Evolutionary conservation across 441 rosid genomes (phyloP), one percentile per base, ranked within the genome.

Genomic region (Bruguiera hainesii): DNA sequence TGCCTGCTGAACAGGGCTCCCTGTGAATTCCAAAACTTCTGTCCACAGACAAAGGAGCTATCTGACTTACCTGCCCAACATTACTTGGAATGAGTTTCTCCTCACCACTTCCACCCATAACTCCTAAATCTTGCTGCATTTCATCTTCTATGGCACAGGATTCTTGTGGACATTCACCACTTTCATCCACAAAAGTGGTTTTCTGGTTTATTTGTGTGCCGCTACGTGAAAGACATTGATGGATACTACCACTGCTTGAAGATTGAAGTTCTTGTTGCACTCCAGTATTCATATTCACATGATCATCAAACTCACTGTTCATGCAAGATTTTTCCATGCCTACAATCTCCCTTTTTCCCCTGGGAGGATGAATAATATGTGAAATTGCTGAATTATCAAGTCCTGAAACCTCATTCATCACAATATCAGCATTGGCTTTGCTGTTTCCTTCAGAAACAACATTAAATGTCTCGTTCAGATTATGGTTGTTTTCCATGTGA

Each of bases 51-150:
- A 39, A 16, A 10, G 58, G 23, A 64, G 39, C 42, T 50, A 60
- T 57, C 56, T 67, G 73, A 46, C 30, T 66, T 56, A 13, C 23
- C 46, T 42, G 10, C 37, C 63, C 71, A 48, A 51, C 67, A 58
- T 70, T 53, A 65, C 69, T 49, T 8, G 26, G 51, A 60, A 39
- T 53, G 10, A 30, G 56, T 64, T 66, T 28, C 63, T 66, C 82
- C 67, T 66, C 76, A 30, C 73, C 56, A 76, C 37, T 73, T 48
- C 59, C 78, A 61, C 51, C 67, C 3, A 61, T 42, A 75, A 46
- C 66, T 57, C 65, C 71, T 57, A 18, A 67, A 37, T 77, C 84
- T 73, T 75, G 72, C 73, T 64, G 84, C 65, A 68, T 55, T 23
- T 73, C 65, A 73, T 66, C 78, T 65, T 73, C 78, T 58, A 64